Evolutionary conservation across 2,329 filamentous ascomycete species (phyloP).

Genomic region (Botrytis pseudocinerea): DNA sequence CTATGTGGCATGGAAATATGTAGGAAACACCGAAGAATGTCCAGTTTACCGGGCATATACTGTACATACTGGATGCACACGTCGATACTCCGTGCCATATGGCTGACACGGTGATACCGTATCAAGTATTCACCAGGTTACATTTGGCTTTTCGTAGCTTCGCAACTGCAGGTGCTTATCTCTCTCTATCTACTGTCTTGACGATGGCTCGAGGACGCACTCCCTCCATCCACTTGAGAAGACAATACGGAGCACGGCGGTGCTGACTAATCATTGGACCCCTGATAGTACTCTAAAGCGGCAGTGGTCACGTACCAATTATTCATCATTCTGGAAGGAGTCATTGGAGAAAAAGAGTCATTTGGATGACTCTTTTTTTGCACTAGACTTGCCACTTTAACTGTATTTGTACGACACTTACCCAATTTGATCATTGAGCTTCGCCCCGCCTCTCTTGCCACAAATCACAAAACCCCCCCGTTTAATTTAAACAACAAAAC

Average conservation of each 20-base stretch:
- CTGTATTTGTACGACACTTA: background rate
- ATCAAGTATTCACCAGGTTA: background rate
- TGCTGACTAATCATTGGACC: slow-evolving; percentile 7
- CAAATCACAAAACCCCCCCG: background rate
- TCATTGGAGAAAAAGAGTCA: background rate
- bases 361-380: background rate
- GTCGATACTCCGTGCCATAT: background rate
- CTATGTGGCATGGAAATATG: background rate
- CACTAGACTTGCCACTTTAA: background rate
- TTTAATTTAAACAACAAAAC: slow-evolving; percentile 5
- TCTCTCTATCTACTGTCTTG: background rate
- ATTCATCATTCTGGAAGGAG: background rate
- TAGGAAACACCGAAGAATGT: background rate
- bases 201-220: background rate
- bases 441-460: slow-evolving; percentile 6
- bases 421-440: background rate
- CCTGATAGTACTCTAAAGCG: background rate
- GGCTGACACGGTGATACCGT: background rate
- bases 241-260: background rate
- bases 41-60: too few relatives aligned
- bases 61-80: background rate
- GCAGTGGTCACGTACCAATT: background rate
- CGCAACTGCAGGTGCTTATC: background rate
- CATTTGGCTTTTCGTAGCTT: background rate
- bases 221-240: background rate